Percentiles rank a stretch among this genome's conserved stretches.
Evolutionary conservation across 805 yeast species (phyloP).

Genomic region (Sungouiella blattae): DNA sequence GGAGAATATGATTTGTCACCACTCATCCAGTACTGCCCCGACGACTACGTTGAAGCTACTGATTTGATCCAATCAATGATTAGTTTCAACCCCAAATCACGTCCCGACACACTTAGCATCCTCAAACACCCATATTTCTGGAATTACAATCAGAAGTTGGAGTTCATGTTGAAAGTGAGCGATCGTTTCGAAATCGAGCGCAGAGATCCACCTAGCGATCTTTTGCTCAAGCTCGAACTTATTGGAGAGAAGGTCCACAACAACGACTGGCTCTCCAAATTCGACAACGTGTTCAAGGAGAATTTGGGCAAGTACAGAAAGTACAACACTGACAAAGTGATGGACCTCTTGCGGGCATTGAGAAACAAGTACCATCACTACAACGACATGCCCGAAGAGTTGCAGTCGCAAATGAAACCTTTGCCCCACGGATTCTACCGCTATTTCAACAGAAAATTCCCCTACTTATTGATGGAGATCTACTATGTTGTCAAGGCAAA

Average conservation of each 20-base stretch:
- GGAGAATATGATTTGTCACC: conserved; percentile 52
- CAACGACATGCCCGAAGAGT: conserved; percentile 74
- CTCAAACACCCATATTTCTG: conserved; percentile 89
- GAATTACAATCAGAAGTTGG: conserved; percentile 68
- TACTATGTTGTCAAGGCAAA: conserved; percentile 59
- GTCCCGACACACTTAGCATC: conserved; percentile 71
- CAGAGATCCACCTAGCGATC: conserved; percentile 71
- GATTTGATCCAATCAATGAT: conserved; percentile 78
- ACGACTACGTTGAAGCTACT: conserved; percentile 58
- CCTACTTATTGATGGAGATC: conserved; percentile 70
- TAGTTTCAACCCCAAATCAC: conserved; percentile 52
- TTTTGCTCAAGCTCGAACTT: conserved; percentile 54
- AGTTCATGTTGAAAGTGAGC: conserved; percentile 80
- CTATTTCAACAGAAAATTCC: conserved; percentile 74
- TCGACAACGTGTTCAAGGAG: conserved; percentile 71
- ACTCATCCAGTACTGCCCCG: conserved; percentile 39
- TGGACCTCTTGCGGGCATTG: conserved; percentile 85
- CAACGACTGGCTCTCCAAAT: conserved; percentile 72
- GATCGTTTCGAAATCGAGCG: conserved; percentile 86
- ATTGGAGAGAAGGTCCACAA: conserved; percentile 37
- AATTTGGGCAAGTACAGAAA: conserved; percentile 90
- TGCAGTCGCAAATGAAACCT: conserved; percentile 67
- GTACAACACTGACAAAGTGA: conserved; percentile 70
- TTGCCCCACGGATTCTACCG: conserved; percentile 80
- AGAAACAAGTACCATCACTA: conserved; percentile 94